phyloP scores from a whole-genome alignment of 139 green algal species.

The Tetradesmus obliquus region DNA sequence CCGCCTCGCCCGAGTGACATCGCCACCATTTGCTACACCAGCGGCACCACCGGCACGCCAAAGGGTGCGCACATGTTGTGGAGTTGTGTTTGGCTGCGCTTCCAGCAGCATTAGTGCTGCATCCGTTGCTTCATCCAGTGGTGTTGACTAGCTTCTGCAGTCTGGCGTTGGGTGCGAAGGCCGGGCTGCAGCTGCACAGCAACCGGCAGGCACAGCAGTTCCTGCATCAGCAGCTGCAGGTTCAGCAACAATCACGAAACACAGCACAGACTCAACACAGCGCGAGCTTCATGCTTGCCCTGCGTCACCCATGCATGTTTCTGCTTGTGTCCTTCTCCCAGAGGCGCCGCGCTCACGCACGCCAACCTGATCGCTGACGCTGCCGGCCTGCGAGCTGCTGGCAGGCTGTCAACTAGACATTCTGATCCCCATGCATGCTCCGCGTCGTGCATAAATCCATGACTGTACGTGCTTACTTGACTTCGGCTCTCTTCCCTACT shows the following conservation, averaged over 20 bases:
- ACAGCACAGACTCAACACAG: background rate
- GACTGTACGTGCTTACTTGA: background rate
- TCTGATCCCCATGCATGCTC: no score
- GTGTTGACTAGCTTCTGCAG: no score
- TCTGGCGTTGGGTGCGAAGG: no score
- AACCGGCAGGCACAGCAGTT: no score
- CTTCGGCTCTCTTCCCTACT: no score
- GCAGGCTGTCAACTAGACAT: background rate
- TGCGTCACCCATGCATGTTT: background rate
- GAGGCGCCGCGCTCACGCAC: constrained; percentile 88
- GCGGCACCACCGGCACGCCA: constrained; percentile 88
- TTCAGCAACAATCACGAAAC: no score
- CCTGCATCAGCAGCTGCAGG: no score
- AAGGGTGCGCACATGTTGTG: constrained; percentile 71
- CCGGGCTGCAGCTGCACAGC: no score
- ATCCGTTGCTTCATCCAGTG: background rate
- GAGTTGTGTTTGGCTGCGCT: background rate
- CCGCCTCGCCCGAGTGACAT: constrained; percentile 84
- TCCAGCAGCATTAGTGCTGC: background rate
- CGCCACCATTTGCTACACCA: constrained; percentile 98
- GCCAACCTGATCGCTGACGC: constrained; percentile 82
- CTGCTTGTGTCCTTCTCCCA: background rate
- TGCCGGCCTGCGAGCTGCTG: constrained; percentile 61
- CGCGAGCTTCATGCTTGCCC: background rate
- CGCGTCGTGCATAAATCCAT: no score